A percentile compares a stretch with the other conserved stretches of the same genome.
These are phyloP conservation scores for Sarcocystis neurona DNA, from an alignment of 169 alveolate genomes.

Conservation along the genomic window DNA sequence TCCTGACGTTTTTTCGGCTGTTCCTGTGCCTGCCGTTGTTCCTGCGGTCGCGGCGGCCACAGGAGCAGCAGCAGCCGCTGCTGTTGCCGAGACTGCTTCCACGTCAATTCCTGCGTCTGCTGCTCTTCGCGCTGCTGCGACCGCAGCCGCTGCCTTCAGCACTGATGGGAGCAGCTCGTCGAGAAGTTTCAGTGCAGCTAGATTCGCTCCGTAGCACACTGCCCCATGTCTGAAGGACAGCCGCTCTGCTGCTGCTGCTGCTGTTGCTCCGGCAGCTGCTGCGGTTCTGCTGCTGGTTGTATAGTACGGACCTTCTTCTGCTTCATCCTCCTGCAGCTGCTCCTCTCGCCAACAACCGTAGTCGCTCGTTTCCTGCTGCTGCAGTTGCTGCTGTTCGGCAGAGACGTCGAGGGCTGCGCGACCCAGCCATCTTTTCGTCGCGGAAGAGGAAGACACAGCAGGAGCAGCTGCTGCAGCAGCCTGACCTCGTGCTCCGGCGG, in stretches of 20 bases:
- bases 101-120: background rate
- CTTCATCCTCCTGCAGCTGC: no score
- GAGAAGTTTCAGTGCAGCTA: background rate
- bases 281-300: background rate
- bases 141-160: background rate
- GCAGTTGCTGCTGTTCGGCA: no score
- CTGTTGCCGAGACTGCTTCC: background rate
- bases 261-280: background rate
- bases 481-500: constrained; percentile 27
- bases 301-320: background rate
- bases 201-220: background rate
- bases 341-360: no score
- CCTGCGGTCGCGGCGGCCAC: no score
- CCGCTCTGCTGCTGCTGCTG: background rate
- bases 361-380: no score
- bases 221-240: no score
- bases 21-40: background rate
- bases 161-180: background rate
- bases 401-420: constrained; percentile 40
- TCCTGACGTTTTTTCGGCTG: background rate
- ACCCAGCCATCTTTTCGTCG: constrained; percentile 1
- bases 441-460: constrained; percentile 5
- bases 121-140: background rate
- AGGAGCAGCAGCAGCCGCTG: no score
- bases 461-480: constrained; percentile 42